These are phyloP conservation scores for Combretum micranthum DNA, from an alignment of 345 rosid species.

Conservation along the genomic window DNA sequence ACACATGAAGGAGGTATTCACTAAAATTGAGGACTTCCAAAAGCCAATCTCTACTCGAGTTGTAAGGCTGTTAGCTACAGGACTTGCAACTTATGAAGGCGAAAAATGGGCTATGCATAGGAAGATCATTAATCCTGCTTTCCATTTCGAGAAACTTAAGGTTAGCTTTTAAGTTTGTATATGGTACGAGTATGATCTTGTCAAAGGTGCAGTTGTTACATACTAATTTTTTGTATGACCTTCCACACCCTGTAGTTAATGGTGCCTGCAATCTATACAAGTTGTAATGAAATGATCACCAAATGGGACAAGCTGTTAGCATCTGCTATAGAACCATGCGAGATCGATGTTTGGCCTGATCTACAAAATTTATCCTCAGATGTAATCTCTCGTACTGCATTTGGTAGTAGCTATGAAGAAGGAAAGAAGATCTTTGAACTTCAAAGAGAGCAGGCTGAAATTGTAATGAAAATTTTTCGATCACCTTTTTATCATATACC, in stretches of 20 bases:
- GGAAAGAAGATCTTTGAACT: slow-evolving; percentile 33
- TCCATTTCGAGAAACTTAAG: slow-evolving; percentile 55
- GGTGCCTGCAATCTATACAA: slow-evolving; percentile 20
- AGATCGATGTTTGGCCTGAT: slow-evolving; percentile 33
- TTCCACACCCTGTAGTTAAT: slow-evolving; percentile 12
- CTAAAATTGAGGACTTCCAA: slow-evolving; percentile 25
- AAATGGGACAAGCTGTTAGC: slow-evolving; percentile 31
- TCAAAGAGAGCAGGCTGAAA: slow-evolving; percentile 28
- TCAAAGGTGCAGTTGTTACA: too few relatives aligned
- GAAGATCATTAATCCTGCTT: slow-evolving; percentile 47
- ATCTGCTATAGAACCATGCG: slow-evolving; percentile 11
- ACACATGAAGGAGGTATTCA: slow-evolving; percentile 35
- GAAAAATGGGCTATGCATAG: slow-evolving; percentile 54
- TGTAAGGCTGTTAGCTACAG: slow-evolving; percentile 18
- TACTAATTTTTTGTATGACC: neutral
- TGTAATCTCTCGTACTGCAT: slow-evolving; percentile 38
- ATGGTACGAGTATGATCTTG: neutral
- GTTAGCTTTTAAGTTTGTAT: slow-evolving; percentile 12
- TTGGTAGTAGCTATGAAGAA: slow-evolving; percentile 34
- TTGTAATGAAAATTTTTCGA: slow-evolving; percentile 21
- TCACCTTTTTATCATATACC: slow-evolving; percentile 21
- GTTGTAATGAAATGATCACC: slow-evolving; percentile 26
- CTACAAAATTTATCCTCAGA: slow-evolving; percentile 27
- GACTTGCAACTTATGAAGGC: slow-evolving; percentile 31
- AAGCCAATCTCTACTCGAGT: slow-evolving; percentile 27